These are phyloP conservation scores for Candolleomyces efflorescens DNA, from an alignment of 768 basidiomycete species.

Conservation along the genomic window DNA sequence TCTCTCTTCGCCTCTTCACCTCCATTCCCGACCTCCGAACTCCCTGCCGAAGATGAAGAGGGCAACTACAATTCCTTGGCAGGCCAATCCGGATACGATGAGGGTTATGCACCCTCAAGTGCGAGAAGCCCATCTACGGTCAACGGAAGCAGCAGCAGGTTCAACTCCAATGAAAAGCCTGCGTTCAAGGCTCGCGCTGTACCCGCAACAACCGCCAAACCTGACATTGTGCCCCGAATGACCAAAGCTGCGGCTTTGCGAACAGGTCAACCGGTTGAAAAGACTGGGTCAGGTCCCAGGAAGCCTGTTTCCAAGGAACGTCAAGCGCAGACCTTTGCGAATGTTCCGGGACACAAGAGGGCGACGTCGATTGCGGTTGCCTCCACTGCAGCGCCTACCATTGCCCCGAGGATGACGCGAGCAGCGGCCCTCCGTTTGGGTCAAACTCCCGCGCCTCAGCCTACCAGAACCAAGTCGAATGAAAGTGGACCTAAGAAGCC, in stretches of 20 bases:
- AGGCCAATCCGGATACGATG: constrained; percentile 32
- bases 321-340: constrained; percentile 60
- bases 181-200: constrained; percentile 65
- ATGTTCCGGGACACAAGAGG: constrained; percentile 83
- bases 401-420: constrained; percentile 72
- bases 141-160: constrained; percentile 32
- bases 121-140: constrained; percentile 39
- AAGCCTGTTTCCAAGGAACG: constrained; percentile 57
- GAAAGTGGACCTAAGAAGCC: constrained; percentile 27
- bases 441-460: constrained; percentile 34
- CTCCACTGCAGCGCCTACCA: constrained; percentile 65
- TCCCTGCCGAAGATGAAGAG: constrained; percentile 38
- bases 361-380: constrained; percentile 63
- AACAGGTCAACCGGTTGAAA: constrained; percentile 50
- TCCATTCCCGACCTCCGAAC: constrained; percentile 66
- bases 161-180: constrained; percentile 40
- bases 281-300: constrained; percentile 40
- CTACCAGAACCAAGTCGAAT: constrained; percentile 34
- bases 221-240: constrained; percentile 73
- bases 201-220: constrained; percentile 55
- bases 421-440: constrained; percentile 71
- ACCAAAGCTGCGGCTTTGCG: constrained; percentile 74
- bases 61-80: constrained; percentile 33
- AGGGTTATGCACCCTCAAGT: constrained; percentile 39
- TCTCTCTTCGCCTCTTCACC: constrained; percentile 81